A percentile compares a stretch with the other conserved stretches of the same genome.
phyloP scores from a whole-genome alignment of 2,329 filamentous ascomycete species.

The Incumbomyces delicatus region DNA sequence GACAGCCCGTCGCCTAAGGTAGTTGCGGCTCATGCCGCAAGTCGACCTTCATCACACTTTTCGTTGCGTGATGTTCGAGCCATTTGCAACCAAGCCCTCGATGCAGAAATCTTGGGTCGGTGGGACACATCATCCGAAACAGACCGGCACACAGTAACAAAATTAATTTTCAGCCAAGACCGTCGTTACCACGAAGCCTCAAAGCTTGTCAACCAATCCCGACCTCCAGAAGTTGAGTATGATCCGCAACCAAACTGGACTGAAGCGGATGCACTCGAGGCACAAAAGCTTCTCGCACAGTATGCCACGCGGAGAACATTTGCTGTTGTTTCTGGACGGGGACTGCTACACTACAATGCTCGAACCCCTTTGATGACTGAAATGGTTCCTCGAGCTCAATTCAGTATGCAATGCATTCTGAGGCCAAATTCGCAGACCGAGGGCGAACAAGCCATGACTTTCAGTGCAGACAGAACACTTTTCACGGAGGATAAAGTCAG shows the following conservation, averaged over 20 bases:
- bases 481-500: slow-evolving; percentile 95
- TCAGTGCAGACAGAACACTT: slow-evolving; percentile 77
- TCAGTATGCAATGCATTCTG: slow-evolving; percentile 84
- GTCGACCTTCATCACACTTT: slow-evolving; percentile 37
- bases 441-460: slow-evolving; percentile 27
- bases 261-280: slow-evolving; percentile 80
- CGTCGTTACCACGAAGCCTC: slow-evolving; percentile 79
- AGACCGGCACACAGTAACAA: slow-evolving; percentile 72
- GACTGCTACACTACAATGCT: slow-evolving; percentile 77
- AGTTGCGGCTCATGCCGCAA: not conserved
- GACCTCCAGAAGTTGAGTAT: slow-evolving; percentile 68
- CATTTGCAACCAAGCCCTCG: slow-evolving; percentile 51
- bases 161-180: slow-evolving; percentile 83
- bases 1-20: not conserved
- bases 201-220: slow-evolving; percentile 73
- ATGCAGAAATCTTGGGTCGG: slow-evolving; percentile 43
- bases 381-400: slow-evolving; percentile 78
- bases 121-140: slow-evolving; percentile 74
- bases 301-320: slow-evolving; percentile 78
- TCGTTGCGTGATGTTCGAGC: slow-evolving; percentile 65
- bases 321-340: slow-evolving; percentile 77
- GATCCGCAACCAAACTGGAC: slow-evolving; percentile 65
- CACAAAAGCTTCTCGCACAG: slow-evolving; percentile 82
- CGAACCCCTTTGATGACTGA: slow-evolving; percentile 85
- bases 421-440: slow-evolving; percentile 76